Base-by-base conservation (phyloP, 768 basidiomycete species). In the Vararia minispora region DNA sequence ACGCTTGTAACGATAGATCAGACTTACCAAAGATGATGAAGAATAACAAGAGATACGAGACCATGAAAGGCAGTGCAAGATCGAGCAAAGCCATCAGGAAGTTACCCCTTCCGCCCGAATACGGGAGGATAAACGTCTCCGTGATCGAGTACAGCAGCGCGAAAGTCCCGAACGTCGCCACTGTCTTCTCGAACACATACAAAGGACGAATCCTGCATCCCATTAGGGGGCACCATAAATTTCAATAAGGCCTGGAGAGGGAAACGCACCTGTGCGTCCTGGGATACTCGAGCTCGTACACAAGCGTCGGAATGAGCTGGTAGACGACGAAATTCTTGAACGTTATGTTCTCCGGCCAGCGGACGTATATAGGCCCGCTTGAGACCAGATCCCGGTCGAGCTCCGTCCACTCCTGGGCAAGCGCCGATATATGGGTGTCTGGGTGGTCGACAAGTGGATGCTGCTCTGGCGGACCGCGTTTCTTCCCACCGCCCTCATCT, bases 241-340 rank as follows among this genome's bases (percentile, higher is more conserved):
- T 4, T 12, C 16, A 20, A 36, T 5, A 38, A 27, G 13, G 6
- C 16, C 13, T 10, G 20, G 22, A 28, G 10, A 14, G 34, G 12
- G n/a, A 7, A 8, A 60, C 73, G 35, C 52, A 87, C 87, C 69
- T 63, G 23, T 85, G 76, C 8, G 94, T 97, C 35, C 94, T 65
- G 8, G 94, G 94, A 57, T 92, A 99, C 59, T 97, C 92, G 24
- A 98, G 66, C 57, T 98, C 91, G 53, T 99, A 99, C 6, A 97
- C 91, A 29, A 99, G 68, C 0, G 89, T 89, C 11, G 95, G 95
- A 32, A 86, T 78, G 27, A 92, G 61, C 61, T 87, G 75, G 59
- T 92, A 99, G 27, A 81, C 71, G 21, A 72, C 72, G 54, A 91
- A 98, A 58, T 89, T 82, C 51, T 68, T 72, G 53, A 76, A 71